Conservation (phyloP, 768 basidiomycete genomes). For the Boletus rubescentipes region DNA sequence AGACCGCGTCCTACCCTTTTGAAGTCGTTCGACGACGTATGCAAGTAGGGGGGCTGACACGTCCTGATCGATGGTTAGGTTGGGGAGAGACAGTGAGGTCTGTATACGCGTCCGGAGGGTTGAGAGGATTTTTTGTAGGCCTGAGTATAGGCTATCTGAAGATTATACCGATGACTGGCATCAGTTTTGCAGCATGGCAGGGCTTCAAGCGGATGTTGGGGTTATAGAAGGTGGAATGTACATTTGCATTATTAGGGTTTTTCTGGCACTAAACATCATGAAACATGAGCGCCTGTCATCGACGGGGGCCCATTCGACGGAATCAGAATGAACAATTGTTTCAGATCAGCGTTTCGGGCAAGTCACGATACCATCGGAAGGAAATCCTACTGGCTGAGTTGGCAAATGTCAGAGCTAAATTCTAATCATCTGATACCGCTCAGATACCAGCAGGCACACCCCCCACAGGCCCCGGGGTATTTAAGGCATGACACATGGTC, state of each 20-base stretch:
- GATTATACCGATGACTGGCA: constrained; percentile 93
- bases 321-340: background rate
- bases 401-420: background rate
- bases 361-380: background rate
- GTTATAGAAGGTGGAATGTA: constrained; percentile 23
- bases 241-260: background rate
- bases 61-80: constrained; percentile 72
- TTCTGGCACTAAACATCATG: background rate
- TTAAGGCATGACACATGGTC: background rate
- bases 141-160: constrained; percentile 91
- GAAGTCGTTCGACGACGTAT: constrained; percentile 89
- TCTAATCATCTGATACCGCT: background rate
- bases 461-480: too few relatives aligned
- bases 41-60: constrained; percentile 89
- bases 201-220: constrained; percentile 30
- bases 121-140: constrained; percentile 89
- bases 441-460: too few relatives aligned
- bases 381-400: background rate
- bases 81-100: constrained; percentile 73
- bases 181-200: constrained; percentile 92
- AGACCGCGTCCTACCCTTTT: constrained; percentile 92
- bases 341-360: background rate
- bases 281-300: background rate
- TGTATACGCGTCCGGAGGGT: constrained; percentile 70
- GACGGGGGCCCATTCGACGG: background rate